Percentiles rank a stretch among this genome's conserved stretches.
These are phyloP conservation scores for Cytospora schulzeri DNA, from an alignment of 2,329 filamentous ascomycete species.

Conservation along the genomic window DNA sequence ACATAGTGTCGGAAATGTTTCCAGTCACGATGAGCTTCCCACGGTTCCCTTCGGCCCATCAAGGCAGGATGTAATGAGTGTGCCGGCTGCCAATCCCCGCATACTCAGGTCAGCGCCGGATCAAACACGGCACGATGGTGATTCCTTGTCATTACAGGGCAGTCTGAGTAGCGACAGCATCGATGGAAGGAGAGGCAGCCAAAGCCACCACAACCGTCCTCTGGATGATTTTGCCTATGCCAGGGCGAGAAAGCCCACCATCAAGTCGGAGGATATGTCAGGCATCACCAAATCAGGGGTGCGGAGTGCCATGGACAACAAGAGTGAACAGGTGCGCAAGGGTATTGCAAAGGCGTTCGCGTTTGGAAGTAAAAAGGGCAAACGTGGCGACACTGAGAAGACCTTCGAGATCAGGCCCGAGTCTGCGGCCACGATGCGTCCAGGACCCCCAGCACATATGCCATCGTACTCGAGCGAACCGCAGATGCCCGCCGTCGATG, in stretches of 20 bases:
- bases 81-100: conserved; percentile 47
- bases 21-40: conserved; percentile 39
- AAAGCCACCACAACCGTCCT: conserved; percentile 34
- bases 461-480: not conserved
- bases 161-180: conserved; percentile 45
- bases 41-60: conserved; percentile 33
- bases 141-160: conserved; percentile 33
- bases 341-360: conserved; percentile 56
- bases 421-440: conserved; percentile 43
- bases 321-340: conserved; percentile 56
- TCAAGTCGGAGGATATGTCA: conserved; percentile 53
- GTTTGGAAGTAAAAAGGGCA: conserved; percentile 51
- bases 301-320: conserved; percentile 55
- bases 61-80: conserved; percentile 42
- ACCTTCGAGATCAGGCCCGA: conserved; percentile 37
- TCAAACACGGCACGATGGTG: conserved; percentile 38
- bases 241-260: conserved; percentile 45
- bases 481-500: not conserved
- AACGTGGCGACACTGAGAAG: conserved; percentile 31
- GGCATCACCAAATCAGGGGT: conserved; percentile 59
- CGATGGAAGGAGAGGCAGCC: conserved; percentile 35
- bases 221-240: conserved; percentile 49
- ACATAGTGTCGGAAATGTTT: not conserved
- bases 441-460: conserved; percentile 9
- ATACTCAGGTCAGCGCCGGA: conserved; percentile 49